Conservation (phyloP, 306 rosid genomes). For the Echinosophora koreensis region DNA sequence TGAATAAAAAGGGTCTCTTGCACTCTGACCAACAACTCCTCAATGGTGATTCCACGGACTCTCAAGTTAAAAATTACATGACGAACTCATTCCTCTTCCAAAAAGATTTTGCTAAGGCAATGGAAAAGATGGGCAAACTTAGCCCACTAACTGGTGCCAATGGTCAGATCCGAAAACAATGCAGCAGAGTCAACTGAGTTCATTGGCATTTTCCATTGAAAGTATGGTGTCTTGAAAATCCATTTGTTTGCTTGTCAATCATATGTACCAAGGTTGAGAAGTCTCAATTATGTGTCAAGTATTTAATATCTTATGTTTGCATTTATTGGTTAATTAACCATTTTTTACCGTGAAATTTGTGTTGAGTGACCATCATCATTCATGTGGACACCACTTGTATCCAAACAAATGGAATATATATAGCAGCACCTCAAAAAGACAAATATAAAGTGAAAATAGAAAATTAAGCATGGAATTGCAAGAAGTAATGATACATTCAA, state of each 20-base stretch:
- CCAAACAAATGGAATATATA: too few species aligned
- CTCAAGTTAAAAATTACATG: conserved; percentile 47
- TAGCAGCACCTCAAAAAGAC: too few species aligned
- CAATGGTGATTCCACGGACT: conserved; percentile 48
- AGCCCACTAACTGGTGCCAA: conserved; percentile 51
- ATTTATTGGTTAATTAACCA: not conserved
- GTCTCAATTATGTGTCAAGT: not conserved
- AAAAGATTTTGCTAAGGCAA: conserved; percentile 55
- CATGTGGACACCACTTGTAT: too few species aligned
- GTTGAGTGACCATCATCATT: too few species aligned
- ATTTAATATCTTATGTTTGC: not conserved
- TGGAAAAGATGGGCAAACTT: conserved; percentile 62
- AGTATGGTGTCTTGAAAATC: not conserved
- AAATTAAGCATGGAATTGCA: too few species aligned
- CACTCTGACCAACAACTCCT: conserved; percentile 69
- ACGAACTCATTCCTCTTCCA: conserved; percentile 10
- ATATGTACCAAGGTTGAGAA: not conserved
- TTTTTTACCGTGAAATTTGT: too few species aligned
- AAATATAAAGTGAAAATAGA: too few species aligned
- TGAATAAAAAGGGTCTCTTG: conserved; percentile 51
- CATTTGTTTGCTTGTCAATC: not conserved
- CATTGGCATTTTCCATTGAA: too few species aligned
- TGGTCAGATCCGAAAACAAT: conserved; percentile 57
- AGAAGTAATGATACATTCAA: too few species aligned
- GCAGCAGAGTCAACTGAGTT: conserved; percentile 50